Base-by-base conservation (phyloP, 805 yeast species). In the Zygosaccharomyces siamensis region DNA sequence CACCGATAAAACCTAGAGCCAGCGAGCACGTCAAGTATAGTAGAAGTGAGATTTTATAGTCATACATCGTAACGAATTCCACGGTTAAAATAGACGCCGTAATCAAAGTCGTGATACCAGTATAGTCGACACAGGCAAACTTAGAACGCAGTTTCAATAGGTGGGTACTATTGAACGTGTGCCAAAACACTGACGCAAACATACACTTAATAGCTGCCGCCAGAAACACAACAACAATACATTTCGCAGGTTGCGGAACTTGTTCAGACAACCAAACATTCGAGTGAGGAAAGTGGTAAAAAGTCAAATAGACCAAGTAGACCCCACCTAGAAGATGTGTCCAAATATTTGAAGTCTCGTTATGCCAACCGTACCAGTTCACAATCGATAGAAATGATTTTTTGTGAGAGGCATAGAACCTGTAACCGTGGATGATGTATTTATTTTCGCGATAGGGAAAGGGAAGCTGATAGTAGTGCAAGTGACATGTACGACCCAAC, bases 301-400 rank as follows among this genome's bases (percentile, higher is more conserved):
- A 39, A 10, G 80, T 74, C 16, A 90, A 58, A 54, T 81, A 83
- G 0, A 76, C 45, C 63, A 90, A 68, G 26, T 79, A 59, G 2
- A 79, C 27, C 2, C 85, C 77, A 11, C 97, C 98, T 1, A 80
- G 31, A 11, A 88, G 60, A 70, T 92, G 99, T 0, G 96, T 78
- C 98, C 99, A 92, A 48, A 92, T 89, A 68, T 93, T 93, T 62
- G 86, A 77, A 0, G 96, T 78, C 66, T 92, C 99, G 64, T 92
- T 92, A 68, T 93, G 98, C 64, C 73, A 61, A 21, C 68, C 67
- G 46, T 65, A 67, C 63, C 64, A 57, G 46, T 64, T 63, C 64
- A 61, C 80, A 76, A 89, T 71, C 42, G 90, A 79, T 50, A 72
- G 66, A 27, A 84, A 45, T 55, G 93, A 84, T 47, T 77, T 75